phyloP scores from a whole-genome alignment of 2,329 filamentous ascomycete species.

The Tothia fuscella region DNA sequence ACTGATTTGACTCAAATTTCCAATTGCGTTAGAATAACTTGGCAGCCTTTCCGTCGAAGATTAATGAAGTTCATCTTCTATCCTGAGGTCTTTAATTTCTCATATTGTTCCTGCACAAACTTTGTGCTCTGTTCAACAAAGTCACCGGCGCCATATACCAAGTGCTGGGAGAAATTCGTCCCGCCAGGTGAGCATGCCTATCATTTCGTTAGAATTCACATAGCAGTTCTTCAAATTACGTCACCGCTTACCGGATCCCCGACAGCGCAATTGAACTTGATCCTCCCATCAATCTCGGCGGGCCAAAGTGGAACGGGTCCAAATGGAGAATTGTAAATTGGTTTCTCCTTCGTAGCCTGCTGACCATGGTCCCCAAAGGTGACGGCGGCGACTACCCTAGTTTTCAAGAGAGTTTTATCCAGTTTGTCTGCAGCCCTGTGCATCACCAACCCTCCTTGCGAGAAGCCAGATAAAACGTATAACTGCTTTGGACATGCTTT shows the following conservation, averaged over 20 bases:
- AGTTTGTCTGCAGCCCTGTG: slow-evolving; percentile 3
- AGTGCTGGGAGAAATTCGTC: not conserved
- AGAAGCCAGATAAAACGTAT: slow-evolving; percentile 4
- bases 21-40: not conserved
- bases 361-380: slow-evolving; percentile 9
- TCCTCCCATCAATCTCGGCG: slow-evolving; percentile 1
- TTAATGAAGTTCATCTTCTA: not conserved
- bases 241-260: not conserved
- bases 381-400: not conserved
- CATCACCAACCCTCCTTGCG: slow-evolving; percentile 4
- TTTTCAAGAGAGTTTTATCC: not conserved
- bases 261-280: slow-evolving; percentile 9
- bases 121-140: not conserved
- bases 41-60: not conserved
- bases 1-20: not conserved
- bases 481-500: not conserved
- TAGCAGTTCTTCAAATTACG: not conserved
- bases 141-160: not conserved
- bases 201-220: not conserved
- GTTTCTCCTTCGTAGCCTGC: slow-evolving; percentile 8
- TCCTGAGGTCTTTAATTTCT: not conserved
- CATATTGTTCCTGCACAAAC: not conserved
- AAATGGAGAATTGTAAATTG: slow-evolving; percentile 7
- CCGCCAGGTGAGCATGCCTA: not conserved
- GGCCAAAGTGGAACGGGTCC: slow-evolving; percentile 7